A percentile compares a stretch with the other conserved stretches of the same genome.
These are phyloP conservation scores for Paramecium sonneborni DNA, from an alignment of 73 alveolate genomes.

Conservation along the genomic window DNA sequence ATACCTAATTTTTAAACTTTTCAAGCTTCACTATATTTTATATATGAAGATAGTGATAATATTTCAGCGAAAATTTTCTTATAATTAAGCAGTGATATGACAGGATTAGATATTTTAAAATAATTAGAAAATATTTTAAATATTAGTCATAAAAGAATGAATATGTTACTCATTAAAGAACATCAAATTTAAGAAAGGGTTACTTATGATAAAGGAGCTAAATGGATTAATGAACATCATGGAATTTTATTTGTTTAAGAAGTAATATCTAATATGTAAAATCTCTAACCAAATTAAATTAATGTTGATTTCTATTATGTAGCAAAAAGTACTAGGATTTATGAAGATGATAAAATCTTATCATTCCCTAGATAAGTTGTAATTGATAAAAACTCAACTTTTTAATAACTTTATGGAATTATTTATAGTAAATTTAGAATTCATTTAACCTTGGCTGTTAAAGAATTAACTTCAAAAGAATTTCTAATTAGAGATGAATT, in stretches of 20 bases:
- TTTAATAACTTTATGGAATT: not conserved
- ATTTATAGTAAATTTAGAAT: not conserved
- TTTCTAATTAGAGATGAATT: not conserved
- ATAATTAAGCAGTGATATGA: constrained; percentile 12
- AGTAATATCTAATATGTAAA: not conserved
- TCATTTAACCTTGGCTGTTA: not conserved
- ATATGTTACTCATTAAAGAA: not conserved
- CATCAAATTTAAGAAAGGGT: constrained; percentile 1
- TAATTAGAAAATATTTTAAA: not conserved
- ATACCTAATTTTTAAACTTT: constrained; percentile 10
- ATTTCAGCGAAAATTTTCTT: constrained; percentile 41
- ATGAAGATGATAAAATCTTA: constrained; percentile 11
- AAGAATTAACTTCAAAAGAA: constrained; percentile 4
- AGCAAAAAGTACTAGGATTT: not conserved
- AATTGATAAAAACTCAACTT: not conserved
- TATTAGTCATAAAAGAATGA: not conserved
- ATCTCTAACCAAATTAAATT: not conserved
- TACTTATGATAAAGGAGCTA: not conserved
- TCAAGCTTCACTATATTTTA: not conserved
- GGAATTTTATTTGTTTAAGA: constrained; percentile 38
- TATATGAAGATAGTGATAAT: constrained; percentile 22
- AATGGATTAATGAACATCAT: constrained; percentile 29
- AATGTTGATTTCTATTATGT: not conserved
- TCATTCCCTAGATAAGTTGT: constrained; percentile 34
- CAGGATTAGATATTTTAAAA: constrained; percentile 25